Conservation (phyloP, 2,329 filamentous ascomycete species). For the Talaromyces piceae region DNA sequence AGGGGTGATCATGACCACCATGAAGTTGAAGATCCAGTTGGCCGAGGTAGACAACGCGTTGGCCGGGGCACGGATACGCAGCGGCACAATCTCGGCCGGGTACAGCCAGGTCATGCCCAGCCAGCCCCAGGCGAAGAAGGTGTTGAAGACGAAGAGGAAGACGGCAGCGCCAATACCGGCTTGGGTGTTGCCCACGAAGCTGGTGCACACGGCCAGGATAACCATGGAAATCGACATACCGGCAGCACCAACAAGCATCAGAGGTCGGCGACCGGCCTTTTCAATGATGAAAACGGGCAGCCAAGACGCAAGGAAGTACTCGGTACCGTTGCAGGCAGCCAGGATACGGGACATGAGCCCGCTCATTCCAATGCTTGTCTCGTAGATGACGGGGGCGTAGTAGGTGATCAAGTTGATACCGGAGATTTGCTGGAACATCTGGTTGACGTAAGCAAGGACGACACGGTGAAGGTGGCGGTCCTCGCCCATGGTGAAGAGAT, state of each 20-base stretch:
- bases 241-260: conserved; percentile 64
- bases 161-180: conserved; percentile 40
- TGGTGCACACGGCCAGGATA: conserved; percentile 41
- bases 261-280: conserved; percentile 49
- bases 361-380: conserved; percentile 35
- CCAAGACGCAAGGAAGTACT: conserved; percentile 47
- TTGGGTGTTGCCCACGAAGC: conserved; percentile 27
- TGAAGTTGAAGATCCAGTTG: conserved; percentile 57
- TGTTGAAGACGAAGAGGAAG: conserved; percentile 57
- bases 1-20: conserved; percentile 61
- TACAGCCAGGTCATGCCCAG: conserved; percentile 57
- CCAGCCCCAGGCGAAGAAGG: conserved; percentile 55
- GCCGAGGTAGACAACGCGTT: conserved; percentile 57
- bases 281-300: conserved; percentile 46
- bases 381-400: conserved; percentile 38
- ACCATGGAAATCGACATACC: conserved; percentile 62
- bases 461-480: conserved; percentile 51
- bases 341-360: conserved; percentile 41
- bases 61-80: conserved; percentile 45
- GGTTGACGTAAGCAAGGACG: conserved; percentile 50
- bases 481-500: conserved; percentile 53
- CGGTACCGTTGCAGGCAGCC: conserved; percentile 47
- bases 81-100: conserved; percentile 51
- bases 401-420: conserved; percentile 41
- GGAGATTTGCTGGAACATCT: conserved; percentile 47